Base-by-base conservation (phyloP, 2,329 filamentous ascomycete genomes). In the Colletotrichum sp. region DNA sequence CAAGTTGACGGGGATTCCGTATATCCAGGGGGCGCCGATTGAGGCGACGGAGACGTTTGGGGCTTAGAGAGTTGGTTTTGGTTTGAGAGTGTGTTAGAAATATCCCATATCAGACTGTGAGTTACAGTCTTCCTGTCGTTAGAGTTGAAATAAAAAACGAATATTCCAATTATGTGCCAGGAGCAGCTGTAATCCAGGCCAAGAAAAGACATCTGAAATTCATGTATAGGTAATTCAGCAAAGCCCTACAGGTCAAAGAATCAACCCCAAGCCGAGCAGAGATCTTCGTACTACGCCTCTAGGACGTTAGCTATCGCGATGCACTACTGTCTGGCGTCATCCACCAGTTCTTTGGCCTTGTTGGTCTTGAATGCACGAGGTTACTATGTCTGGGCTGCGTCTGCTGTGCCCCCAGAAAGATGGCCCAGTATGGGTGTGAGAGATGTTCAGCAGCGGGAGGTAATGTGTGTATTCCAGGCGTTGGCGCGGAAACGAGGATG, bases 1-100 rank as follows among this genome's bases (percentile, higher is more conserved):
- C 64, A 43, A 21, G 36, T 16, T 72, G 10, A 72, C 70, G 7
- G 70, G 70, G 0, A 68, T 72, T 68, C 70, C 70, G 15, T 72
- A 72, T 12, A 68, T 72, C 4, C 70, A 72, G 34, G 55, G 52
- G 5, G 70, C 38, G 26, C 52, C 34, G 8, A 72, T 68, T 24
- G 36, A 34, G 5, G 36, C 34, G 2, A 52, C 1, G 55, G 21
- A 6, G 8, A 32, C 18, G 48, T 15, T 38, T 67, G 13, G 10
- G 8, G 6, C 5, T 32, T n/a, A 52, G n/a, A 21, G 13, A 15
- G 4, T 28, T 58, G 55, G 5, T 2, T 43, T 3, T 7, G 6
- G 18, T 0, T 48, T 48, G 18, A 48, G n/a, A 48, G 3, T 48
- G 43, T 36, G 15, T 48, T 3, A 8, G 4, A 21, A n/a, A 21